These are phyloP conservation scores for Talaromyces marneffei DNA, from an alignment of 2,329 filamentous ascomycete genomes.

Conservation along the genomic window DNA sequence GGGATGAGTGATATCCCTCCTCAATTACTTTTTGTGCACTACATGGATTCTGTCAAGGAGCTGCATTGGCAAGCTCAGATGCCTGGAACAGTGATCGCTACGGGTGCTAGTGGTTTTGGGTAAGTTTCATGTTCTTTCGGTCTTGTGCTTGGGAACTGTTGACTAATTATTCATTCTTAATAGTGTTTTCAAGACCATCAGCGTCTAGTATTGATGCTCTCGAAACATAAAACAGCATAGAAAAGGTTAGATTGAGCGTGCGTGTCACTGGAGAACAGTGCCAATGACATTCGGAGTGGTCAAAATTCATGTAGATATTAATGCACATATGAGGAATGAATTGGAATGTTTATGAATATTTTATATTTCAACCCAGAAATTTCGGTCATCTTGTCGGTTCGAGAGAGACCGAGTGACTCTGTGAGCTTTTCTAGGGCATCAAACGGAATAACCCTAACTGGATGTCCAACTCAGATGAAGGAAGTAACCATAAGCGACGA, in stretches of 20 bases:
- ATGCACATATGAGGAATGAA: constrained; percentile 9
- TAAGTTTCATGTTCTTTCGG: constrained; percentile 29
- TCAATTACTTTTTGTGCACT: constrained; percentile 93
- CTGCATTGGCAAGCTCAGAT: constrained; percentile 97
- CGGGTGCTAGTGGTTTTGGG: constrained; percentile 77
- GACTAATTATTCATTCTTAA: constrained; percentile 17
- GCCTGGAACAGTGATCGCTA: constrained; percentile 80
- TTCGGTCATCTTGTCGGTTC: not conserved
- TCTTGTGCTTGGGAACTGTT: not conserved
- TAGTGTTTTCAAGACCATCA: constrained; percentile 77
- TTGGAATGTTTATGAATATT: not conserved
- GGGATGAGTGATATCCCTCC: constrained; percentile 86
- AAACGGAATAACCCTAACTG: not conserved
- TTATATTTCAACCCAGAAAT: not conserved
- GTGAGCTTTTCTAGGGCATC: not conserved
- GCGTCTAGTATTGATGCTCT: constrained; percentile 48
- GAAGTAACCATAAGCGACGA: too few relatives aligned
- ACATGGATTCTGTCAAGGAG: constrained; percentile 91
- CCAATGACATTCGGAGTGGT: not conserved
- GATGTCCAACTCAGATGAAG: not conserved
- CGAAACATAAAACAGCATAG: not conserved
- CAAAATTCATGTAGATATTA: constrained; percentile 7
- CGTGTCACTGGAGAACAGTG: not conserved
- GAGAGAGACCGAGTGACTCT: too few relatives aligned
- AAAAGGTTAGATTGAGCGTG: not conserved